Evolutionary conservation across 495 filamentous ascomycete genomes (phyloP).

Genomic region (Cercophora samala): DNA sequence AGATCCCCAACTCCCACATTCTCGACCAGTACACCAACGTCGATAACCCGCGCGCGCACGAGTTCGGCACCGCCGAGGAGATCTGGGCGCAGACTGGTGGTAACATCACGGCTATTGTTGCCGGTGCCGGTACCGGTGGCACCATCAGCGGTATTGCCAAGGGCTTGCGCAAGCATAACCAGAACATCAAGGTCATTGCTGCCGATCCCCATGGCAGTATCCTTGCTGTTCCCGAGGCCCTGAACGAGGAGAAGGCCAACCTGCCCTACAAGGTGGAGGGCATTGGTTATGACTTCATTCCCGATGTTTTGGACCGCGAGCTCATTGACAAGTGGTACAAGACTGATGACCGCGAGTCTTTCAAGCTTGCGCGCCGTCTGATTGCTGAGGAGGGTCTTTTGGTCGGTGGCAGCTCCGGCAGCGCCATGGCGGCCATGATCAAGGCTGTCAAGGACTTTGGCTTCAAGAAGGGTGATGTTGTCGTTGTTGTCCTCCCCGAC

Average conservation of each 20-base stretch:
- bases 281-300: conserved; percentile 98
- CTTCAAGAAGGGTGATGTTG: conserved; percentile 70
- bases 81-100: conserved; percentile 89
- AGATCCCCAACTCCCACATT: conserved; percentile 95
- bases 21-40: conserved; percentile 92
- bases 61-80: conserved; percentile 92
- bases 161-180: conserved; percentile 83
- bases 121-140: conserved; percentile 91
- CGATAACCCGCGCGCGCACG: conserved; percentile 91
- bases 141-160: conserved; percentile 88
- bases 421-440: conserved; percentile 82
- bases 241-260: conserved; percentile 77
- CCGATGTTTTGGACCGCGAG: conserved; percentile 80
- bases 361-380: conserved; percentile 79
- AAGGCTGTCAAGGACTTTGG: conserved; percentile 71
- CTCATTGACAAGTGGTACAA: conserved; percentile 96
- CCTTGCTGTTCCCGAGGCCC: conserved; percentile 68
- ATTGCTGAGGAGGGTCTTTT: conserved; percentile 94
- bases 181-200: conserved; percentile 76
- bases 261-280: conserved; percentile 96
- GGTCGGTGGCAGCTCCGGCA: conserved; percentile 91
- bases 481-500: conserved; percentile 90
- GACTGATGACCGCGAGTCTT: conserved; percentile 89
- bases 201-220: conserved; percentile 90
- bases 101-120: conserved; percentile 81